Percentiles rank a stretch among this genome's conserved stretches.
phyloP scores from a whole-genome alignment of 2,329 filamentous ascomycete species.

The Trichoderma arundinaceum region DNA sequence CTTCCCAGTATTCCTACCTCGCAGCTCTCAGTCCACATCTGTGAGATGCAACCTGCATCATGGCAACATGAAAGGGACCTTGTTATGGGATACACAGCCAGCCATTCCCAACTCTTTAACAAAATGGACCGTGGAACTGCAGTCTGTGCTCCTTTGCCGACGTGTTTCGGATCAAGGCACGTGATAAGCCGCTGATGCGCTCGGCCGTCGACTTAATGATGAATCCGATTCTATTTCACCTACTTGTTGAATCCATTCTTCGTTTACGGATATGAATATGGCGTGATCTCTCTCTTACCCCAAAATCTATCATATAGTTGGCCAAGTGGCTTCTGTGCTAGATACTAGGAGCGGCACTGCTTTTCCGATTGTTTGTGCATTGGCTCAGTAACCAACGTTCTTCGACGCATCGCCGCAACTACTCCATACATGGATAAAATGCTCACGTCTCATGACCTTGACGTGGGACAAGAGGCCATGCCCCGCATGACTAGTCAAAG shows the following conservation, averaged over 20 bases:
- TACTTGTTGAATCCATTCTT: not conserved
- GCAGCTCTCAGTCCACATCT: too few relatives aligned
- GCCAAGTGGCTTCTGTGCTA: not conserved
- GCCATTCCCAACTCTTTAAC: not conserved
- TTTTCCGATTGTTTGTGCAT: not conserved
- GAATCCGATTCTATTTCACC: not conserved
- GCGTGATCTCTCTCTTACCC: not conserved
- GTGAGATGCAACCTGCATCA: not conserved
- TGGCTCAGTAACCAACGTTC: not conserved
- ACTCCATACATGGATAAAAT: not conserved
- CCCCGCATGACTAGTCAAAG: not conserved
- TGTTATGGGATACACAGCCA: not conserved
- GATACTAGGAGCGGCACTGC: not conserved
- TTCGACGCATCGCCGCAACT: not conserved
- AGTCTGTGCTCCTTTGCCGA: constrained; percentile 7
- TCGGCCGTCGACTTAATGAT: constrained; percentile 11
- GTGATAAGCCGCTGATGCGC: constrained; percentile 27
- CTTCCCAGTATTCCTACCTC: not conserved
- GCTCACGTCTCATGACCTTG: not conserved
- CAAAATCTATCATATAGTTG: too few relatives aligned
- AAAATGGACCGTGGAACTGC: not conserved
- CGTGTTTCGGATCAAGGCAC: constrained; percentile 14
- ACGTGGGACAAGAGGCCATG: not conserved
- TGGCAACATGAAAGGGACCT: not conserved
- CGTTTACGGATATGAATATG: not conserved